phyloP scores from a whole-genome alignment of 2,329 filamentous ascomycete species.

The Claviceps digitariae region DNA sequence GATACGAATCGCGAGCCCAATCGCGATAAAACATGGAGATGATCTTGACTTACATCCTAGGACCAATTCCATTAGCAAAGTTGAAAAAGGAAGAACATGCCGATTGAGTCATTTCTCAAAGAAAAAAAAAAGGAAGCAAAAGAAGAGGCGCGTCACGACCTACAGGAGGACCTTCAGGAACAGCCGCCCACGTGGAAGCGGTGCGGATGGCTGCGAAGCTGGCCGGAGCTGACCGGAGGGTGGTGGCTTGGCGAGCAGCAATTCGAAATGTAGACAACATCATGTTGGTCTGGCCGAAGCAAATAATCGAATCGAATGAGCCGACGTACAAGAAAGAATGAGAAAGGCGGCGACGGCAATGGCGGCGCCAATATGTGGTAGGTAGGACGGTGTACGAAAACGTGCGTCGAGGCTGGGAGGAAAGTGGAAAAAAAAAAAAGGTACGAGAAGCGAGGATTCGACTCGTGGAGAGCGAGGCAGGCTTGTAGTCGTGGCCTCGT shows the following conservation, averaged over 20 bases:
- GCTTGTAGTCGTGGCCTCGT: not conserved
- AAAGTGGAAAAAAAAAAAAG: not conserved
- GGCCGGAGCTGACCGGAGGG: constrained; percentile 25
- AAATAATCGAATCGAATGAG: not conserved
- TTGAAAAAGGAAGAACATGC: too few relatives aligned
- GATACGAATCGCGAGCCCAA: not conserved
- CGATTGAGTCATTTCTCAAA: too few relatives aligned
- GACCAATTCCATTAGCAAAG: not conserved
- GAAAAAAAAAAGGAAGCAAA: not conserved
- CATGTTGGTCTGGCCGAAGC: constrained; percentile 20
- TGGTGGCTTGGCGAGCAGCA: constrained; percentile 35
- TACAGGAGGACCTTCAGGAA: constrained; percentile 90
- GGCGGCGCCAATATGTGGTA: not conserved
- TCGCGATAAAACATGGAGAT: not conserved
- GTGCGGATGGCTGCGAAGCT: constrained; percentile 33
- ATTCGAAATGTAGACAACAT: constrained; percentile 46
- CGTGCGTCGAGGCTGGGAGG: not conserved
- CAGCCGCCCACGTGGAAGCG: constrained; percentile 77
- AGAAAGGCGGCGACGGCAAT: not conserved
- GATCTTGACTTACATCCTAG: constrained; percentile 9
- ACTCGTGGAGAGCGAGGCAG: not conserved
- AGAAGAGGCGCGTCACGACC: too few relatives aligned
- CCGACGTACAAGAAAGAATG: not conserved
- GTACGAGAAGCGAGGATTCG: not conserved
- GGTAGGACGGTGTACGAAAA: not conserved